Conservation (phyloP, 495 filamentous ascomycete species). For the Parachaetomium inaequale region DNA sequence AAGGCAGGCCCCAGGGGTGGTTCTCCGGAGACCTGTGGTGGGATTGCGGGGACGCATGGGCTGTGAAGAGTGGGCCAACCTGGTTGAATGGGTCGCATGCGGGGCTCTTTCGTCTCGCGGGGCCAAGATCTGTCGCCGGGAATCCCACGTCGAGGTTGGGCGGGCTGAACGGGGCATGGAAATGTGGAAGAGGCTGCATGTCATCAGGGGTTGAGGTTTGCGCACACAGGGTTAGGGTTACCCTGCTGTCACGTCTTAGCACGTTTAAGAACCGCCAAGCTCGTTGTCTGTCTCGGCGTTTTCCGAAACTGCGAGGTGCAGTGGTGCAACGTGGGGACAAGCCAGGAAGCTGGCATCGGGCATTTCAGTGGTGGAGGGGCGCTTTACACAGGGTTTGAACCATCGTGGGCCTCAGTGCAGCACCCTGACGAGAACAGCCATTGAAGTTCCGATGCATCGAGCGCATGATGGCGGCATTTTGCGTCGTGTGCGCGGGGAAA, state of each 20-base stretch:
- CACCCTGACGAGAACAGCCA: not conserved
- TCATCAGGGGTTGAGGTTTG: too few relatives aligned
- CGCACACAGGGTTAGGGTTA: too few relatives aligned
- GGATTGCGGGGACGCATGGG: not conserved
- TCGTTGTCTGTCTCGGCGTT: too few relatives aligned
- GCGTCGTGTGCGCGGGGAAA: not conserved
- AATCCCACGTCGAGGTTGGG: too few relatives aligned
- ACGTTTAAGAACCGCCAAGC: too few relatives aligned
- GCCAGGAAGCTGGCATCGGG: too few relatives aligned
- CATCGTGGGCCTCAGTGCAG: constrained; percentile 4
- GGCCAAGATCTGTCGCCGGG: not conserved
- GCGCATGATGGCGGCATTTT: not conserved
- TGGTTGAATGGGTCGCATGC: not conserved
- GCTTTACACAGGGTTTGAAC: not conserved
- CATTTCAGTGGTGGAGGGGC: too few relatives aligned
- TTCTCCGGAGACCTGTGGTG: not conserved
- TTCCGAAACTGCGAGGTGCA: too few relatives aligned
- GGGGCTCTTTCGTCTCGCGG: not conserved
- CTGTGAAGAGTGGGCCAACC: not conserved
- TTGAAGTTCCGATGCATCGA: not conserved
- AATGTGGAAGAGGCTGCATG: too few relatives aligned
- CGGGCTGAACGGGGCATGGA: too few relatives aligned
- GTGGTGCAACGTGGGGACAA: not conserved
- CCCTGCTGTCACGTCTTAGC: too few relatives aligned
- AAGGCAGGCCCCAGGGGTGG: not conserved